Percentiles rank a stretch among this genome's conserved stretches.
Conservation (phyloP, 1,284 basidiomycete genomes). For the Pholiota adiposa region DNA sequence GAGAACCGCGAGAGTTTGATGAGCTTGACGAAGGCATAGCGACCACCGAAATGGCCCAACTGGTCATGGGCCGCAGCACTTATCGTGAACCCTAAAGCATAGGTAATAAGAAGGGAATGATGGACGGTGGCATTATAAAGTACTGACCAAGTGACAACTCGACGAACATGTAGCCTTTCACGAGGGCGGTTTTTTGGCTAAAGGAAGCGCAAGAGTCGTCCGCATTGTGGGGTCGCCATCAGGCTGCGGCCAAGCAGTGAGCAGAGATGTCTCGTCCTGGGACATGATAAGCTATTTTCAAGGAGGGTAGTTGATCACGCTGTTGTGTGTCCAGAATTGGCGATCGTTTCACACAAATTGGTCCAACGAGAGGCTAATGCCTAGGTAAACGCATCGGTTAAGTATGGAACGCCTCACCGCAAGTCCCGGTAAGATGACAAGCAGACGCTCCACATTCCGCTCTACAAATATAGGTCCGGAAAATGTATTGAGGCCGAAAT, state of each 20-base stretch:
- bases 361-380: constrained; percentile 15
- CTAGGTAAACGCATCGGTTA: constrained; percentile 13
- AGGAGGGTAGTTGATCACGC: constrained; percentile 1
- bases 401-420: constrained; percentile 18
- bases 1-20: constrained; percentile 3
- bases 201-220: neutral
- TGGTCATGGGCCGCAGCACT: neutral
- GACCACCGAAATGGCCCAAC: neutral
- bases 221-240: constrained; percentile 4
- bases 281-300: constrained; percentile 11
- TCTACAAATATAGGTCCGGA: constrained; percentile 22
- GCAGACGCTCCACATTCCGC: constrained; percentile 4
- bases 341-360: constrained; percentile 5
- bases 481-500: constrained; percentile 17
- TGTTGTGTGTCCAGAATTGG: constrained; percentile 13
- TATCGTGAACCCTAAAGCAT: neutral
- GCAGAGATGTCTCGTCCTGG: neutral
- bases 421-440: constrained; percentile 3
- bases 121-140: constrained; percentile 1
- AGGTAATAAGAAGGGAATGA: constrained; percentile 1
- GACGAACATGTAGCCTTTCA: constrained; percentile 3
- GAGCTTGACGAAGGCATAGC: neutral
- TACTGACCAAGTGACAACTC: constrained; percentile 11
- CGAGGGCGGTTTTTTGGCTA: neutral
- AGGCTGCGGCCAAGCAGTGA: constrained; percentile 5